Percentiles rank a stretch among this genome's conserved stretches.
Evolutionary conservation across 1,284 basidiomycete genomes (phyloP).

Genomic region (Chalciporus piperatoides): DNA sequence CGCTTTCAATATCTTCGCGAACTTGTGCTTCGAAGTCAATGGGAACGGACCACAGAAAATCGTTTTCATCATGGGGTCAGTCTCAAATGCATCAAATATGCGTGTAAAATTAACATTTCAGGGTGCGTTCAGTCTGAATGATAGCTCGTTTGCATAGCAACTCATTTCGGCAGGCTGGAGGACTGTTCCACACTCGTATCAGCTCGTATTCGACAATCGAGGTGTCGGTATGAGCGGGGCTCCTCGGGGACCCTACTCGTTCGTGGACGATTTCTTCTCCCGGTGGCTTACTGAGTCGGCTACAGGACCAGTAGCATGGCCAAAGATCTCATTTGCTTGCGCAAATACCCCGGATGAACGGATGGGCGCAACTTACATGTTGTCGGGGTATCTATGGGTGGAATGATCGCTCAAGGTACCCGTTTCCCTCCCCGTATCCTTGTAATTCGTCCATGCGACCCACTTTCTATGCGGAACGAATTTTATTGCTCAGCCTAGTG

Average conservation of each 20-base stretch:
- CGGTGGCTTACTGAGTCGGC: neutral
- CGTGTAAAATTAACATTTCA: neutral
- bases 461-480: slow-evolving; percentile 47
- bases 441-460: neutral
- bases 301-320: slow-evolving; percentile 73
- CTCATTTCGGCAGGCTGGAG: slow-evolving; percentile 48
- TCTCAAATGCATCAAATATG: neutral
- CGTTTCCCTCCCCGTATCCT: slow-evolving; percentile 1
- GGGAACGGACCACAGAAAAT: too few species aligned
- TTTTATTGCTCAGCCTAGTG: slow-evolving; percentile 61
- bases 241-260: slow-evolving; percentile 70
- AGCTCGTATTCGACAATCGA: slow-evolving; percentile 82
- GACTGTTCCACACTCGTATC: slow-evolving; percentile 71
- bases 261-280: slow-evolving; percentile 9
- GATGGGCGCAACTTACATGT: slow-evolving; percentile 60
- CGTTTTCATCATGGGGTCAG: too few species aligned
- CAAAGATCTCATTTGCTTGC: slow-evolving; percentile 63
- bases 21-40: too few species aligned
- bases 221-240: slow-evolving; percentile 78
- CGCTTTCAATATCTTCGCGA: too few species aligned
- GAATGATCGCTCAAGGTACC: slow-evolving; percentile 79
- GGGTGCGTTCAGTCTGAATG: slow-evolving; percentile 45
- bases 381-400: slow-evolving; percentile 79
- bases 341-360: slow-evolving; percentile 76
- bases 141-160: slow-evolving; percentile 60